phyloP scores from a whole-genome alignment of 345 rosid species.

The Microthlaspi erraticum region DNA sequence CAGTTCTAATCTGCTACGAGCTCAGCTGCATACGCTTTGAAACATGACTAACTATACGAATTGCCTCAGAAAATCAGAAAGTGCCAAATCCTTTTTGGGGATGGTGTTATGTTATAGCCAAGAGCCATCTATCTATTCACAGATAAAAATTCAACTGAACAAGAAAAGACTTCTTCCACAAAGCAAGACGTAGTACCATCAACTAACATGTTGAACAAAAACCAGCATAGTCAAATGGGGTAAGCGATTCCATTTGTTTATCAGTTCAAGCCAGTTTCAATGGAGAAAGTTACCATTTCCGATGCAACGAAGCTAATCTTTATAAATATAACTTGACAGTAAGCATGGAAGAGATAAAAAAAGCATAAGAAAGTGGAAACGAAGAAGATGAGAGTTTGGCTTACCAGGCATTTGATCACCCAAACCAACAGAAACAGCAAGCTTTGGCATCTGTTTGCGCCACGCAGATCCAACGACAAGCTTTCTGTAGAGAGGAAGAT shows the following conservation, averaged over 20 bases:
- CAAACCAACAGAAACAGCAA: constrained; percentile 90
- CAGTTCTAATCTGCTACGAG: constrained; percentile 13
- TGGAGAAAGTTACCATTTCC: not conserved
- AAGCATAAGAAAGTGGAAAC: not conserved
- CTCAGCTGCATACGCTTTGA: not conserved
- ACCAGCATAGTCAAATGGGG: not conserved
- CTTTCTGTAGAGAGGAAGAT: constrained; percentile 79
- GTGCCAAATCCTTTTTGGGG: not conserved
- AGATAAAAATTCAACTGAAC: not conserved
- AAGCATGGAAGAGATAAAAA: not conserved
- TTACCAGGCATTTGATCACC: constrained; percentile 97
- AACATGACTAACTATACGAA: not conserved
- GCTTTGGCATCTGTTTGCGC: constrained; percentile 99
- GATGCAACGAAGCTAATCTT: not conserved
- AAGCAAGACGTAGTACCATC: not conserved
- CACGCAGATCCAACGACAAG: constrained; percentile 95
- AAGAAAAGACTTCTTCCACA: not conserved
- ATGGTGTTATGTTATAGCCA: not conserved
- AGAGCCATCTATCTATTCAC: not conserved
- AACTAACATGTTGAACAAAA: constrained; percentile 11
- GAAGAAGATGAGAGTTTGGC: constrained; percentile 15
- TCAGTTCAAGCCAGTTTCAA: not conserved
- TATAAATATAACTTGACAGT: not conserved
- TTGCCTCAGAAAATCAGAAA: not conserved
- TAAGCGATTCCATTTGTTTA: not conserved